phyloP scores from a whole-genome alignment of 2,329 filamentous ascomycete species.

The Trichoderma cornu-damae region DNA sequence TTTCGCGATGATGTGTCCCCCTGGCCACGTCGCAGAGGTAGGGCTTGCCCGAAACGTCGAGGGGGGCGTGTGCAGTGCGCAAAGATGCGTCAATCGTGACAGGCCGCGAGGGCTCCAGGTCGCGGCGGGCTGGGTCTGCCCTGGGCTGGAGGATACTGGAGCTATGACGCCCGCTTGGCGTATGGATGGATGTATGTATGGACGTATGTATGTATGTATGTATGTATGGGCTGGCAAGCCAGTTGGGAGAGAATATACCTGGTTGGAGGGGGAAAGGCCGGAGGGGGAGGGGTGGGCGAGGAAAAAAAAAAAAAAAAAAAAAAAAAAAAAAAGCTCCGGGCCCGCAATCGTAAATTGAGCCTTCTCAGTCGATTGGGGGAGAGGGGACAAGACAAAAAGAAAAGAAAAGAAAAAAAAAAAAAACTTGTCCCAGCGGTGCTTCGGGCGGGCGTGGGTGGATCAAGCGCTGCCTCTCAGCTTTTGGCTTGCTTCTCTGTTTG shows the following conservation, averaged over 20 bases:
- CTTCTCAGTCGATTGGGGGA: slow-evolving; percentile 9
- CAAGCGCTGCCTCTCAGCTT: slow-evolving; percentile 6
- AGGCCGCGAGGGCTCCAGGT: slow-evolving; percentile 26
- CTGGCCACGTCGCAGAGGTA: slow-evolving; percentile 57
- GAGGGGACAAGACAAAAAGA: neutral
- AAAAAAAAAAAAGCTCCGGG: slow-evolving; percentile 1
- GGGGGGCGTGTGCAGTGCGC: slow-evolving; percentile 41
- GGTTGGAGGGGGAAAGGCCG: slow-evolving; percentile 2
- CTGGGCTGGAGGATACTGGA: slow-evolving; percentile 16
- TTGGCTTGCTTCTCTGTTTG: neutral
- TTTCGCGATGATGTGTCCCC: slow-evolving; percentile 54
- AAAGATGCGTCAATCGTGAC: slow-evolving; percentile 50
- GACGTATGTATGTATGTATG: slow-evolving; percentile 1
- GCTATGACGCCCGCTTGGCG: slow-evolving; percentile 20
- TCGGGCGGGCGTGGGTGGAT: slow-evolving; percentile 5
- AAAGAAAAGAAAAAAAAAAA: neutral
- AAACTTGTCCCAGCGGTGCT: slow-evolving; percentile 1
- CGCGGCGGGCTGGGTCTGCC: slow-evolving; percentile 16
- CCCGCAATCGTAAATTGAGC: slow-evolving; percentile 8
- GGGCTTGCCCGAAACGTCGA: slow-evolving; percentile 40
- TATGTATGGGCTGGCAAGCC: slow-evolving; percentile 18
- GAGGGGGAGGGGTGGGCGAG: slow-evolving; percentile 13
- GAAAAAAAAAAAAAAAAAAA: neutral
- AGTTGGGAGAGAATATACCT: slow-evolving; percentile 19
- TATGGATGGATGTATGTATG: slow-evolving; percentile 4